Base-by-base conservation (phyloP, 2,329 filamentous ascomycete species). In the Calycina herbarum region DNA sequence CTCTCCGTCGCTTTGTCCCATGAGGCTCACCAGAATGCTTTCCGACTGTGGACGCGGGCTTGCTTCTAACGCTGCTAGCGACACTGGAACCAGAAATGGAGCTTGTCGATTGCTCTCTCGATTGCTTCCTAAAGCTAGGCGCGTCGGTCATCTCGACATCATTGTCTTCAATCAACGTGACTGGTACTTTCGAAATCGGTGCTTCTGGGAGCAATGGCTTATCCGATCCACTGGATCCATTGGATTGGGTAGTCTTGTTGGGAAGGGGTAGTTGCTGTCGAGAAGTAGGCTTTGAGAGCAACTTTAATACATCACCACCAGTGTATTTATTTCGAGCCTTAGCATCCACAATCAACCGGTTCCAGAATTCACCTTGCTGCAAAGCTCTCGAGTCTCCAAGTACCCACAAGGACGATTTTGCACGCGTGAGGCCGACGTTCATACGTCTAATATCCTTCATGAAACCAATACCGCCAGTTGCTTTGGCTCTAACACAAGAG, bases 391-490 rank as follows among this genome's bases (percentile, higher is more conserved):
- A 95, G 78, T 98, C 96, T 71, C 95, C 95, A 31, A 99, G 84
- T 65, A 99, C 94, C 92, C 94, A 99, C 10, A 99, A 84, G 40
- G 94, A 97, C 10, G 92, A 97, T 78, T 97, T 97, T 5, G 95
- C 96, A 82, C 95, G 90, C 27, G 95, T 99, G 67, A 99, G 83
- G 80, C 95, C 95, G 74, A 99, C 95, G 78, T 99, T 99, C 96
- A 99, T 98, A 83, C 95, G 94, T 66, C 95, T 89, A 75, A 99
- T 97, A 77, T 99, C 95, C 63, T 92, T 91, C 85, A 99, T 90
- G 86, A 99, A 99, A 83, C 95, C 95, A 75, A 99, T 97, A 73
- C 94, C 93, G n/a, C 91, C 91, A 7, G 90, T 91, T n/a, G 92
- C 87, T 35, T 91, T 94, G 27, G 95, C 94, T 80, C 95, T 89